Evolutionary conservation across 2,329 filamentous ascomycete species (phyloP).

Genomic region (Ophiosphaerella narmari): DNA sequence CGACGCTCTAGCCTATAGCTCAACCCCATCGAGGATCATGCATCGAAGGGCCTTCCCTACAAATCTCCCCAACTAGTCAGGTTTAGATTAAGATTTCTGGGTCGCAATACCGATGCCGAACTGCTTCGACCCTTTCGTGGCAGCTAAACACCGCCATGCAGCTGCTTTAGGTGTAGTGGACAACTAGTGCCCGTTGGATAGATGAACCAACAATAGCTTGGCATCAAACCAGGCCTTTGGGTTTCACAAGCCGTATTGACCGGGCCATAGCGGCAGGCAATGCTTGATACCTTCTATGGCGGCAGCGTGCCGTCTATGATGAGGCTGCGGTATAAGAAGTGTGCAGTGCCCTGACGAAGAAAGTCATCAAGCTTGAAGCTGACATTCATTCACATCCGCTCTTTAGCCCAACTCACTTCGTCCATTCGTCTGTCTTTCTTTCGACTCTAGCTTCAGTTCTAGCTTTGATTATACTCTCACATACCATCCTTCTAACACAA

Average conservation of each 20-base stretch:
- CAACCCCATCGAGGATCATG: conserved; percentile 19
- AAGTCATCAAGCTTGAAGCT: conserved; percentile 39
- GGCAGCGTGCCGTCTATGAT: conserved; percentile 15
- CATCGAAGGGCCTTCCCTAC: conserved; percentile 23
- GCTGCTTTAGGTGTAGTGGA: conserved; percentile 3
- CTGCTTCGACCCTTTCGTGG: conserved; percentile 24
- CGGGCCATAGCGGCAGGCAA: conserved; percentile 9
- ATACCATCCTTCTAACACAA: conserved; percentile 13
- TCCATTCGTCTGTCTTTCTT: conserved; percentile 33
- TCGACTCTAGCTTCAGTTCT: conserved; percentile 14
- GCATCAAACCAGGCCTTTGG: conserved; percentile 19
- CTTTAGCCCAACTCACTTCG: conserved; percentile 35
- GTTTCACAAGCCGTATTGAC: conserved; percentile 5
- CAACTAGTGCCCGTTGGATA: conserved; percentile 27
- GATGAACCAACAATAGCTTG: conserved; percentile 28
- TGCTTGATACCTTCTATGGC: conserved; percentile 18
- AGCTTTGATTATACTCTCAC: conserved; percentile 26
- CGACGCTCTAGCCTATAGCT: conserved; percentile 14
- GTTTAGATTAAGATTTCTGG: conserved; percentile 24
- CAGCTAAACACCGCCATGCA: conserved; percentile 21
- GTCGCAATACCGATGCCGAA: conserved; percentile 21
- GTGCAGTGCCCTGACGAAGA: conserved; percentile 6
- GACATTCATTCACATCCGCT: conserved; percentile 38
- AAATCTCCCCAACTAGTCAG: conserved; percentile 20
- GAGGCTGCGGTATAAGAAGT: conserved; percentile 32